Evolutionary conservation across 257 asterid species (phyloP).

Genomic region (Scutellaria galericulata): DNA sequence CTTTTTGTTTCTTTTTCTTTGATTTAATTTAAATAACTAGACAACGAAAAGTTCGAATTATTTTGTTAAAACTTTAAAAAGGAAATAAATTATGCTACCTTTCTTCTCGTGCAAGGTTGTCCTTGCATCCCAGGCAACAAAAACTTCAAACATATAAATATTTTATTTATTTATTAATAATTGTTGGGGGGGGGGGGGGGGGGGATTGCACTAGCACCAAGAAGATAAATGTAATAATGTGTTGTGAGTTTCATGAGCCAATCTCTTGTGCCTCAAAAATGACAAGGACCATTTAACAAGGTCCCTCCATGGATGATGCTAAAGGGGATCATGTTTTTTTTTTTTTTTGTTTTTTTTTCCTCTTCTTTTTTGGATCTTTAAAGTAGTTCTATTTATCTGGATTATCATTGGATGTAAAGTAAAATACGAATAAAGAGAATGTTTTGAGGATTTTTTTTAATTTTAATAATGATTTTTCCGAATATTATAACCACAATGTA

Average conservation of each 20-base stretch:
- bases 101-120: constrained; percentile 70
- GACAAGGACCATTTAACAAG: constrained; percentile 36
- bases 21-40: constrained; percentile 34
- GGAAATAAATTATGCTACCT: constrained; percentile 58
- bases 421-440: constrained; percentile 8
- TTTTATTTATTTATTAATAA: no score
- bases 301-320: constrained; percentile 49
- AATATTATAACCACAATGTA: no score
- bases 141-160: background rate
- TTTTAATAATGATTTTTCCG: no score
- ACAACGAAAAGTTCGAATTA: constrained; percentile 41
- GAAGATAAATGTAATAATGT: constrained; percentile 27
- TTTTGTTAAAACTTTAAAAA: constrained; percentile 31
- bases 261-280: constrained; percentile 29
- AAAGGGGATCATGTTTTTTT: constrained; percentile 19
- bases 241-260: background rate
- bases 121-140: constrained; percentile 44
- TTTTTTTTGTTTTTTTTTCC: background rate
- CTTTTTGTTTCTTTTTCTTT: constrained; percentile 33
- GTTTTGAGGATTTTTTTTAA: background rate
- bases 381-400: constrained; percentile 31
- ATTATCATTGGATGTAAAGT: constrained; percentile 31
- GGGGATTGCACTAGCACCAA: constrained; percentile 43
- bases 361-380: constrained; percentile 22
- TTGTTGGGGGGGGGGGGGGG: no score